phyloP scores from a whole-genome alignment of 2,329 filamentous ascomycete genomes.

The Daldinia sp. region DNA sequence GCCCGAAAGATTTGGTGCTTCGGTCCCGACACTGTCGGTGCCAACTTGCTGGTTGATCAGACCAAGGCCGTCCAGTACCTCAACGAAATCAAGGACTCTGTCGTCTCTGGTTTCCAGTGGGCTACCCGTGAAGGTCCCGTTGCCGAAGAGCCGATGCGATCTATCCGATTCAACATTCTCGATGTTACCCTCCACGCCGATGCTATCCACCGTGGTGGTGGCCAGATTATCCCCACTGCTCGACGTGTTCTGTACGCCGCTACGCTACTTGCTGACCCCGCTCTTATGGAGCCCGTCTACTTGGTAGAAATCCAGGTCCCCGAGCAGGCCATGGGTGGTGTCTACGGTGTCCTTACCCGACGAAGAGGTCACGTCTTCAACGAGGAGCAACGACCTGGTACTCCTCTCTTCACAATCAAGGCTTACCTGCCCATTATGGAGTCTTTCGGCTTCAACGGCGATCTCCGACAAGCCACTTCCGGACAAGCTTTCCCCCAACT shows the following conservation, averaged over 20 bases:
- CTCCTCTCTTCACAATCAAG: slow-evolving; percentile 99
- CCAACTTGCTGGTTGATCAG: slow-evolving; percentile 99
- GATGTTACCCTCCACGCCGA: slow-evolving; percentile 99
- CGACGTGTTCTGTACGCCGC: slow-evolving; percentile 98
- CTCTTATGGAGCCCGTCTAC: slow-evolving; percentile 97
- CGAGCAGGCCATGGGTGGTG: slow-evolving; percentile 99
- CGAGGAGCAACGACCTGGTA: slow-evolving; percentile 98
- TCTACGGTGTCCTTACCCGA: slow-evolving; percentile 98
- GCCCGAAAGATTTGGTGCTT: slow-evolving; percentile 99
- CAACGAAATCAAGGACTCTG: slow-evolving; percentile 99
- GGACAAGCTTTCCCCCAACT: slow-evolving; percentile 99
- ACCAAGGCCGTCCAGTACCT: slow-evolving; percentile 99
- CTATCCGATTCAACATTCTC: slow-evolving; percentile 97
- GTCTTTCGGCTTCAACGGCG: slow-evolving; percentile 98
- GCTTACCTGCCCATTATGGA: slow-evolving; percentile 96
- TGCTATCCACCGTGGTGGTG: slow-evolving; percentile 99
- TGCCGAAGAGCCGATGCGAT: slow-evolving; percentile 98
- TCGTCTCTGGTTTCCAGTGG: slow-evolving; percentile 99
- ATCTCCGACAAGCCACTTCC: slow-evolving; percentile 91
- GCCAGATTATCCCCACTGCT: slow-evolving; percentile 97
- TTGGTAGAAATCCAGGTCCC: slow-evolving; percentile 99
- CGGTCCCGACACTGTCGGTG: slow-evolving; percentile 95
- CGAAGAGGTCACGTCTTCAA: slow-evolving; percentile 98
- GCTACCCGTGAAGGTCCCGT: slow-evolving; percentile 97
- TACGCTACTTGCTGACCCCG: slow-evolving; percentile 88